Evolutionary conservation across 164 flowering plant genomes (phyloP), one percentile per base, ranked within the genome.

Genomic region (Buxus sempervirens): DNA sequence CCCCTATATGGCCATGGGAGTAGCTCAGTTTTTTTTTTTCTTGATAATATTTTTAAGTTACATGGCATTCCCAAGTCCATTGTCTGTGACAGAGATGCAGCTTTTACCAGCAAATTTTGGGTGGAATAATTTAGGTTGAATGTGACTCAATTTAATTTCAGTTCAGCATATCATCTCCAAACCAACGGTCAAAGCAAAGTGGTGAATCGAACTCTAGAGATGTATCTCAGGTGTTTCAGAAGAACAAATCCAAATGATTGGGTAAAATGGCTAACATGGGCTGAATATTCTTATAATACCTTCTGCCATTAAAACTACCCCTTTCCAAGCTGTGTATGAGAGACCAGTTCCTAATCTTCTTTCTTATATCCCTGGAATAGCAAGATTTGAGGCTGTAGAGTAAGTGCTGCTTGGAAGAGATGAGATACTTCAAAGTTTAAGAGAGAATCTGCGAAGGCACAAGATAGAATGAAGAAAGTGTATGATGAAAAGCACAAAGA

Each of bases 11-110:
- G 71, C 70, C 0, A 0, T 5, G 0, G 1, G 4, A 2, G 54
- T 77, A 0, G 76, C 76, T 0, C 27, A 48, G 9, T 1, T 38
- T 2, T 72, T 64, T 32, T 7, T n/a, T n/a, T n/a, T n/a, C n/a
- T 72, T 12, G 38, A 64, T 0, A 0, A 48, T 9, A 20, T 74
- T 0, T 66, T 54, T 9, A 59, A 56, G 14, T 54, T 78, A 5
- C 71, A 75, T 72, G 78, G 78, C 0, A 22, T 65, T 32, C 78
- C 71, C 0, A 32, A 7, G 0, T 7, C 60, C 5, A 73, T 73
- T n/a, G 67, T 77, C 0, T 48, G 58, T 42, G 68, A 70, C 26
- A 18, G 61, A 5, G 76, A 70, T 49, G 36, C 32, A 0, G 9
- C 55, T 0, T 77, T 73, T 19, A 36, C 51, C 0, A 70, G 70